Conservation (phyloP, 116 monocot genomes). For the Zostera marina region DNA sequence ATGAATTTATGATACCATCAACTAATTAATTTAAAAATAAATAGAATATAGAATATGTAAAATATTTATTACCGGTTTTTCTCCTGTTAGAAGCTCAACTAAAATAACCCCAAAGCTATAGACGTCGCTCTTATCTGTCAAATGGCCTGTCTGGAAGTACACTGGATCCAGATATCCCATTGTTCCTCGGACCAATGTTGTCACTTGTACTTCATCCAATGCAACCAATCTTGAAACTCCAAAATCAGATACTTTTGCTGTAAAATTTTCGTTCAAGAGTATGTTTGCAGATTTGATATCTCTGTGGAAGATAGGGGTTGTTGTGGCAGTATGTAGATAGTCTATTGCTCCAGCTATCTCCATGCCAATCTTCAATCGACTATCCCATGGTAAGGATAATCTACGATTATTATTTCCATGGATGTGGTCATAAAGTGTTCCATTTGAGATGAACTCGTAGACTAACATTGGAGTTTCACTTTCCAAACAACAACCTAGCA, state of each 20-base stretch:
- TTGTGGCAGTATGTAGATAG: slow-evolving; percentile 17
- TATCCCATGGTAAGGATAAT: slow-evolving; percentile 10
- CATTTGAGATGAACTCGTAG: slow-evolving; percentile 12
- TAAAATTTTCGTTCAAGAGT: slow-evolving; percentile 11
- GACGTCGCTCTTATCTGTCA: slow-evolving; percentile 26
- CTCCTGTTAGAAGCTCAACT: slow-evolving; percentile 19
- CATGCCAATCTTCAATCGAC: slow-evolving; percentile 5
- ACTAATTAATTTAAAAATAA: no score
- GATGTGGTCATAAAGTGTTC: slow-evolving; percentile 1
- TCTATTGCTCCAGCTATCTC: slow-evolving; percentile 18
- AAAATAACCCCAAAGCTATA: slow-evolving; percentile 29
- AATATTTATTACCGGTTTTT: slow-evolving; percentile 2
- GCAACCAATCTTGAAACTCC: slow-evolving; percentile 17
- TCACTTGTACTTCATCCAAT: neutral
- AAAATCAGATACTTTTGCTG: slow-evolving; percentile 27
- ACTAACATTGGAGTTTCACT: slow-evolving; percentile 9
- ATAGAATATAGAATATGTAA: no score
- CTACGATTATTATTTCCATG: neutral
- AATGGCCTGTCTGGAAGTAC: slow-evolving; percentile 14
- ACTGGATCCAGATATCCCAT: slow-evolving; percentile 23
- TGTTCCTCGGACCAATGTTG: slow-evolving; percentile 17
- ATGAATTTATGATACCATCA: neutral
- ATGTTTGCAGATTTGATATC: slow-evolving; percentile 28
- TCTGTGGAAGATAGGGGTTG: slow-evolving; percentile 15
- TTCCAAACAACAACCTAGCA: slow-evolving; percentile 12